These are phyloP conservation scores for Ascochyta koolunga DNA, from an alignment of 2,329 filamentous ascomycete genomes.

Conservation along the genomic window DNA sequence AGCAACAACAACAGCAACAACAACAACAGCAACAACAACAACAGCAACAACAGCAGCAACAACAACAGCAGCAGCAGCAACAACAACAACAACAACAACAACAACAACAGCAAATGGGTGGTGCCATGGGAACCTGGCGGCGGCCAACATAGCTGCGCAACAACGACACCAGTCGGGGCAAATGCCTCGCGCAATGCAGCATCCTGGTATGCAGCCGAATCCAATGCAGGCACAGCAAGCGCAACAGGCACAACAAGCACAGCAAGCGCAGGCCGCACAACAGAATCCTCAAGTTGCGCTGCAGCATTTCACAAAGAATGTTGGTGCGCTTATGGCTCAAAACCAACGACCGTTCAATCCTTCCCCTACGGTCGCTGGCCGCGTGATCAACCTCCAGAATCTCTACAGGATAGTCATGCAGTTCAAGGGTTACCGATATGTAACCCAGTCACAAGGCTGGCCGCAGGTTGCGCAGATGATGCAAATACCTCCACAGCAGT, in stretches of 20 bases:
- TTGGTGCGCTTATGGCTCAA: conserved; percentile 77
- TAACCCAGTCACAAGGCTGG: conserved; percentile 76
- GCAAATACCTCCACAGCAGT: conserved; percentile 51
- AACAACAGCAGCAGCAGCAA: conserved; percentile 54
- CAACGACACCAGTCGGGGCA: conserved; percentile 48
- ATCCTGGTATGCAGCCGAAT: conserved; percentile 41
- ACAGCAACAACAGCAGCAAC: conserved; percentile 61
- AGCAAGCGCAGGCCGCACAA: conserved; percentile 18
- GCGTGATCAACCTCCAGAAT: conserved; percentile 74
- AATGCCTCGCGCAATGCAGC: conserved; percentile 44
- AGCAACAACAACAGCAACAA: no score
- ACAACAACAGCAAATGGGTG: conserved; percentile 55
- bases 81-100: conserved; percentile 64
- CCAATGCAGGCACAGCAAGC: conserved; percentile 40
- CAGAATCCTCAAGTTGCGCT: conserved; percentile 30
- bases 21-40: conserved; percentile 64
- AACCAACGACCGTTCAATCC: conserved; percentile 75
- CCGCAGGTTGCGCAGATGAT: conserved; percentile 66
- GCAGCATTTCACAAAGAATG: conserved; percentile 66
- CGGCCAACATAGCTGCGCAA: conserved; percentile 48
- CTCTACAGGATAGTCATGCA: conserved; percentile 81
- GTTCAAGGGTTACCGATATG: conserved; percentile 75
- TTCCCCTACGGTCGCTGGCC: conserved; percentile 75
- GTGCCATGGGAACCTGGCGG: conserved; percentile 44
- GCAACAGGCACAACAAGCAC: conserved; percentile 25